Conservation (phyloP, 2,329 filamentous ascomycete species). For the Colletotrichum destructivum region DNA sequence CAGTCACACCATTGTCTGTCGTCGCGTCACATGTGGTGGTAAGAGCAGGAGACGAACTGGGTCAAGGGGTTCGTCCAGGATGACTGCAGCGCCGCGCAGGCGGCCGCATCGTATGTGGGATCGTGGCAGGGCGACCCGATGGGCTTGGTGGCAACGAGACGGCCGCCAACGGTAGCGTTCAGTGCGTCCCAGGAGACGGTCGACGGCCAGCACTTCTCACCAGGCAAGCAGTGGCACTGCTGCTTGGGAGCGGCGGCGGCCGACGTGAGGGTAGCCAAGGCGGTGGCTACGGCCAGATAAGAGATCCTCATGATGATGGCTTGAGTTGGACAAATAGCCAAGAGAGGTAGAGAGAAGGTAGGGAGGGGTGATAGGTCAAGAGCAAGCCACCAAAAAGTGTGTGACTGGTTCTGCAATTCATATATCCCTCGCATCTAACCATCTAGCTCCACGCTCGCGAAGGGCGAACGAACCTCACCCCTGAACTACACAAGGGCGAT, state of each 20-base stretch:
- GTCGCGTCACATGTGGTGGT: neutral
- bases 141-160: conserved; percentile 67
- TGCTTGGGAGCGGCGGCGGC: conserved; percentile 33
- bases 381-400: conserved; percentile 10
- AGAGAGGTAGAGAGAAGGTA: conserved; percentile 10
- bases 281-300: conserved; percentile 37
- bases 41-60: conserved; percentile 50
- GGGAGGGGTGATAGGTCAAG: conserved; percentile 13
- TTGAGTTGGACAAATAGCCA: conserved; percentile 35
- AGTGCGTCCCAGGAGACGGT: conserved; percentile 62
- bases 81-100: conserved; percentile 57
- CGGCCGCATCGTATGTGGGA: conserved; percentile 58
- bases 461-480: neutral
- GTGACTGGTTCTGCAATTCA: conserved; percentile 25
- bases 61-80: conserved; percentile 54
- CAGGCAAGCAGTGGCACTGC: conserved; percentile 64
- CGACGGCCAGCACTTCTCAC: conserved; percentile 68
- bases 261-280: conserved; percentile 38
- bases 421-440: conserved; percentile 32
- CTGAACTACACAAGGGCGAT: neutral
- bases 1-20: conserved; percentile 4
- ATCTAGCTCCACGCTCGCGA: neutral
- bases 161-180: conserved; percentile 66
- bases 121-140: conserved; percentile 68
- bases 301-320: conserved; percentile 40